Evolutionary conservation across 345 rosid genomes (phyloP).

Genomic region (Noccaea caerulescens): DNA sequence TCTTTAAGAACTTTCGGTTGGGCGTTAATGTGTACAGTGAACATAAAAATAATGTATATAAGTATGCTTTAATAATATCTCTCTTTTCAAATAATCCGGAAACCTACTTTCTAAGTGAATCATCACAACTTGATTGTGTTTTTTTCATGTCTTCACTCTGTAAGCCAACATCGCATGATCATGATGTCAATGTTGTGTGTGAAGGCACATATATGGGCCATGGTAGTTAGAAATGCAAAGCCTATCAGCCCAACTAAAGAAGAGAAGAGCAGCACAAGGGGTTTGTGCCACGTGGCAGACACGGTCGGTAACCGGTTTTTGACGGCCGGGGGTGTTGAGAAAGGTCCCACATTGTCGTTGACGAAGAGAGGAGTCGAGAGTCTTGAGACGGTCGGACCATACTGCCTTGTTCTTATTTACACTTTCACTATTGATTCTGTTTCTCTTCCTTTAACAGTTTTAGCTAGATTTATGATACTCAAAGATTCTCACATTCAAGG

Average conservation of each 20-base stretch:
- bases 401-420: slow-evolving; percentile 23
- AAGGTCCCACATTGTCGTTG: slow-evolving; percentile 43
- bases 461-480: slow-evolving; percentile 15
- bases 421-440: not conserved
- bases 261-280: slow-evolving; percentile 6
- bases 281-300: slow-evolving; percentile 32
- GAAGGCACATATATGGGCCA: slow-evolving; percentile 1
- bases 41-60: slow-evolving; percentile 39
- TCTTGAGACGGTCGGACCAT: slow-evolving; percentile 42
- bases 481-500: slow-evolving; percentile 27
- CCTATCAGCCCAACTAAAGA: not conserved
- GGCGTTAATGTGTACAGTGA: slow-evolving; percentile 35
- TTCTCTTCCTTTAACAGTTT: not conserved
- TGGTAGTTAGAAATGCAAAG: slow-evolving; percentile 5
- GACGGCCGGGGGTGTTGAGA: slow-evolving; percentile 18
- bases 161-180: slow-evolving; percentile 27
- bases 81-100: not conserved
- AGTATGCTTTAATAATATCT: not conserved
- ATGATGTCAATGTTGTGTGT: not conserved
- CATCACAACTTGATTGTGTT: slow-evolving; percentile 10
- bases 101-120: slow-evolving; percentile 16
- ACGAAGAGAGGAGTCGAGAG: slow-evolving; percentile 11
- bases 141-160: slow-evolving; percentile 15
- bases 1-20: slow-evolving; percentile 29
- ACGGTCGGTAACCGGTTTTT: slow-evolving; percentile 21